These are phyloP conservation scores for Cryptococcus sp. DNA, from an alignment of 1,284 basidiomycete genomes.

Conservation along the genomic window DNA sequence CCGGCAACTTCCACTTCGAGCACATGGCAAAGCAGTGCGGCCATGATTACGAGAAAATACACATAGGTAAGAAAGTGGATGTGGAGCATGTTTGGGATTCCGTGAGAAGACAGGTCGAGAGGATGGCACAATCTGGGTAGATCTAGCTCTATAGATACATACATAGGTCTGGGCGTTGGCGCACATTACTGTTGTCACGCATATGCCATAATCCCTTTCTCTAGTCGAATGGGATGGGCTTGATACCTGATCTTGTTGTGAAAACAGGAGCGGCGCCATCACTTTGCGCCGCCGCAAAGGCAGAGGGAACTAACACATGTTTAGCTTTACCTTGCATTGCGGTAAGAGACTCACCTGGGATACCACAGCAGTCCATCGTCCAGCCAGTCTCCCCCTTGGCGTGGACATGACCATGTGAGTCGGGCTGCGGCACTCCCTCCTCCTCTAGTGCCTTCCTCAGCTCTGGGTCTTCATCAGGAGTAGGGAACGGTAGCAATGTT, in stretches of 20 bases:
- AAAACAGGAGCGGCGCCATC: constrained; percentile 32
- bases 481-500: constrained; percentile 68
- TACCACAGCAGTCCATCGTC: constrained; percentile 82
- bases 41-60: constrained; percentile 27
- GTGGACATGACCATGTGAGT: constrained; percentile 67
- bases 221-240: constrained; percentile 81
- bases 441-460: constrained; percentile 47
- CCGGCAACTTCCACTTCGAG: constrained; percentile 46
- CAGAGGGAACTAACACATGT: constrained; percentile 64
- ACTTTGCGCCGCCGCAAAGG: constrained; percentile 71
- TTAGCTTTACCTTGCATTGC: neutral
- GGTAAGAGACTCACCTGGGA: constrained; percentile 60
- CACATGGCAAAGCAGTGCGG: constrained; percentile 45
- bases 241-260: constrained; percentile 62
- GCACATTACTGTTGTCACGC: neutral
- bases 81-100: constrained; percentile 37
- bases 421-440: constrained; percentile 55
- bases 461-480: constrained; percentile 51
- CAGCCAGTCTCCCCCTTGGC: constrained; percentile 70
- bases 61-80: constrained; percentile 29
- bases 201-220: constrained; percentile 5
- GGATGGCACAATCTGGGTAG: constrained; percentile 19
- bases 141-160: constrained; percentile 1
- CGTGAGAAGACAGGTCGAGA: constrained; percentile 19
- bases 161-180: neutral